These are phyloP conservation scores for Kwoniella mangroviensis DNA, from an alignment of 768 basidiomycete genomes.

Conservation along the genomic window DNA sequence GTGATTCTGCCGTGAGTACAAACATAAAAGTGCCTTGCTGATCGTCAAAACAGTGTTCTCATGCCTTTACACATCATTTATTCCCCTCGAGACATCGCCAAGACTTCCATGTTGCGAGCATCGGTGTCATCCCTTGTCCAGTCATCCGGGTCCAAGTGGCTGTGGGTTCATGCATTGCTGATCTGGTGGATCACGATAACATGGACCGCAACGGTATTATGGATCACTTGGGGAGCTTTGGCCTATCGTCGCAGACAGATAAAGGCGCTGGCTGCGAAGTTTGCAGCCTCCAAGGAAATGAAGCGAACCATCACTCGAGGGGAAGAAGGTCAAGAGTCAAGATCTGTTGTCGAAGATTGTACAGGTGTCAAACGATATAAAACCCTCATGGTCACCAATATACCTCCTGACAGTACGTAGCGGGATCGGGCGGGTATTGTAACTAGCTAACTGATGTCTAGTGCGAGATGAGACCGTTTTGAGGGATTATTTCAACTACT, in stretches of 20 bases:
- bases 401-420: slow-evolving; percentile 63
- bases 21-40: background rate
- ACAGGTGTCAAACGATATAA: slow-evolving; percentile 59
- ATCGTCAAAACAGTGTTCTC: slow-evolving; percentile 37
- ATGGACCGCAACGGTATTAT: slow-evolving; percentile 47
- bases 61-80: slow-evolving; percentile 54
- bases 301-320: slow-evolving; percentile 17
- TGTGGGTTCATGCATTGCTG: slow-evolving; percentile 56
- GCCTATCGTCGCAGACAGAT: slow-evolving; percentile 50
- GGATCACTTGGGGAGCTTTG: slow-evolving; percentile 56
- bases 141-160: slow-evolving; percentile 43
- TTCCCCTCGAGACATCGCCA: slow-evolving; percentile 33
- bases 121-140: slow-evolving; percentile 45
- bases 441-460: slow-evolving; percentile 31
- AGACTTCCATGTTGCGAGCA: slow-evolving; percentile 54
- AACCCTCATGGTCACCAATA: slow-evolving; percentile 84
- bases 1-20: slow-evolving; percentile 43
- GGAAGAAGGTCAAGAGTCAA: slow-evolving; percentile 22
- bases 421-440: background rate
- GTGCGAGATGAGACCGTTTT: slow-evolving; percentile 75
- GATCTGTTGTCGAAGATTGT: slow-evolving; percentile 30
- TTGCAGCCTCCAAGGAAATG: slow-evolving; percentile 17
- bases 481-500: slow-evolving; percentile 78
- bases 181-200: slow-evolving; percentile 55
- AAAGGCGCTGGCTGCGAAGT: slow-evolving; percentile 15